Evolutionary conservation across 805 yeast genomes (phyloP).

Genomic region (Saccharomycopsis schoenii): DNA sequence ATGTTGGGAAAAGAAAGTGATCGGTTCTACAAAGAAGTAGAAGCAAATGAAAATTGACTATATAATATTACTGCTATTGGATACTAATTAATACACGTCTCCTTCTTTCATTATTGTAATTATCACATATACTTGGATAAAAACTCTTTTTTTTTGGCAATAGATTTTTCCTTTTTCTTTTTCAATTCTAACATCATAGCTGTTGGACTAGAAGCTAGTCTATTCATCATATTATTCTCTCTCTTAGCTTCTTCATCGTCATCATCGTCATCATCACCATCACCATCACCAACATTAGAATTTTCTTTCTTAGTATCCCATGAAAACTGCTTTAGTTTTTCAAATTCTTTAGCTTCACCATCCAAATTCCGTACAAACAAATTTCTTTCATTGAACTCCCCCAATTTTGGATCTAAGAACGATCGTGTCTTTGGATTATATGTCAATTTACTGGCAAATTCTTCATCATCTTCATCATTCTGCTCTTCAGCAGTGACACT

Average conservation of each 20-base stretch:
- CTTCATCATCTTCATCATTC: slow-evolving; percentile 7
- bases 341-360: slow-evolving; percentile 33
- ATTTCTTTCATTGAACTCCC: slow-evolving; percentile 28
- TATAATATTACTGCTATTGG: too few species aligned
- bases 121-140: slow-evolving; percentile 26
- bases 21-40: slow-evolving; percentile 34
- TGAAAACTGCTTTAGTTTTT: slow-evolving; percentile 31
- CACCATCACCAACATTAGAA: not conserved
- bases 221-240: slow-evolving; percentile 17
- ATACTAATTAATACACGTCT: not conserved
- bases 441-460: slow-evolving; percentile 20
- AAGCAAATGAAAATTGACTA: not conserved
- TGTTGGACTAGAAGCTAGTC: slow-evolving; percentile 30
- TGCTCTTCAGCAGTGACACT: slow-evolving; percentile 25
- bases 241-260: slow-evolving; percentile 19
- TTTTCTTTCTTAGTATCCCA: slow-evolving; percentile 19
- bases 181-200: slow-evolving; percentile 25
- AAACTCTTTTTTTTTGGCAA: slow-evolving; percentile 23
- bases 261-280: not conserved
- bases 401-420: slow-evolving; percentile 25
- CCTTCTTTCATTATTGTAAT: not conserved
- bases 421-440: slow-evolving; percentile 36
- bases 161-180: slow-evolving; percentile 23
- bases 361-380: slow-evolving; percentile 33
- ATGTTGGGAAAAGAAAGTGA: slow-evolving; percentile 41